Base-by-base conservation (phyloP, 1,139 yeast species). In the Saccharomyces hybrid region DNA sequence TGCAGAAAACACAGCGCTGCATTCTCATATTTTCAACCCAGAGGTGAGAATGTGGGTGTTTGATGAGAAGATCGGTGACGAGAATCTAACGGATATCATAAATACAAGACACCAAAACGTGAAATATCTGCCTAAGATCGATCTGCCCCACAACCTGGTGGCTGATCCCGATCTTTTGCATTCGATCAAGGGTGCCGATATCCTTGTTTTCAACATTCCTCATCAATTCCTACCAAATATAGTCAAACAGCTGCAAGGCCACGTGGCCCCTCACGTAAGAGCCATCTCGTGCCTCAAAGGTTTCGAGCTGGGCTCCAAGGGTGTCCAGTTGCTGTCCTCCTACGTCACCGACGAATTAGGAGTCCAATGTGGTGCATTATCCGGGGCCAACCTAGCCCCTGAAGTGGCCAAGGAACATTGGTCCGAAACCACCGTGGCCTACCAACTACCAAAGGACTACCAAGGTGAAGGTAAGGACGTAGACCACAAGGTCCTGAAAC, bases 401-500 rank as follows among this genome's bases (percentile, higher is more conserved):
- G 98, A 91, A 75, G 96, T 90, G 56, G 98, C 98, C 60, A 80
- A 79, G 71, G 88, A 86, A 71, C 86, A 86, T 73, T 91, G 93
- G 89, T 86, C 95, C 49, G 98, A 90, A 75, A 89, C 97, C 58
- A 88, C 97, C 21, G 86, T 90, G 59, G 97, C 96, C n/a, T 90
- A 88, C 77, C 82, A 81, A 55, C 64, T 77, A 19, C 96, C 96
- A 47, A 68, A 68, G 28, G 88, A 87, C 72, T 83, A 57, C 56
- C 75, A 78, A 66, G 95, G 96, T 58, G 77, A 74, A 61, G 87
- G 88, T 57, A 72, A 75, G 64, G 96, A 89, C 68, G 81, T 88
- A 56, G 95, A 86, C 68, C 81, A 82, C 60, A 73, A 68, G 56
- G 78, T 84, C 46, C 75, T 88, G 63, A 86, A 84, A 73, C 80